These are phyloP conservation scores for Daldinia grandis DNA, from an alignment of 495 filamentous ascomycete genomes.

Conservation along the genomic window DNA sequence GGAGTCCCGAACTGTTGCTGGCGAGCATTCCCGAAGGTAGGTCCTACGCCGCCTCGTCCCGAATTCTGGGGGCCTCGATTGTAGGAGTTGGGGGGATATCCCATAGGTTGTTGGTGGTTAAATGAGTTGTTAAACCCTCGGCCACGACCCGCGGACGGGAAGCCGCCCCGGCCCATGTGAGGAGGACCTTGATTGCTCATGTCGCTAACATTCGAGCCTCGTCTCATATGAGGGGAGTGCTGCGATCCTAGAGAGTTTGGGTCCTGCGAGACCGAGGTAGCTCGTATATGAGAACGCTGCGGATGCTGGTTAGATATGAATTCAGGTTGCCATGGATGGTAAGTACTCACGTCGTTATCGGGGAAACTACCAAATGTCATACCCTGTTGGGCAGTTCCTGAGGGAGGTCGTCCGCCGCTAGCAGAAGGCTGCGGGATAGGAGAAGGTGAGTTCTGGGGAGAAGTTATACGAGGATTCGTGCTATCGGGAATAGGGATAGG, in stretches of 20 bases:
- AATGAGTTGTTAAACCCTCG: slow-evolving; percentile 66
- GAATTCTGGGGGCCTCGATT: slow-evolving; percentile 67
- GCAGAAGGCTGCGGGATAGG: slow-evolving; percentile 88
- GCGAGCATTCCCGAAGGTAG: slow-evolving; percentile 61
- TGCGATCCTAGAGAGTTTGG: slow-evolving; percentile 69
- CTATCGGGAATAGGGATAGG: slow-evolving; percentile 70
- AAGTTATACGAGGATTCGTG: slow-evolving; percentile 70
- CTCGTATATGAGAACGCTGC: slow-evolving; percentile 66
- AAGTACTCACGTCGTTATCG: slow-evolving; percentile 73
- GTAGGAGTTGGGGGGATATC: slow-evolving; percentile 68
- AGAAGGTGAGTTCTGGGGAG: slow-evolving; percentile 80
- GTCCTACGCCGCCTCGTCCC: slow-evolving; percentile 71
- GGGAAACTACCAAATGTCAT: slow-evolving; percentile 85
- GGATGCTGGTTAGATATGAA: slow-evolving; percentile 45
- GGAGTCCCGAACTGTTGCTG: slow-evolving; percentile 41
- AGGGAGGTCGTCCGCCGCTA: slow-evolving; percentile 84
- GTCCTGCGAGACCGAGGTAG: slow-evolving; percentile 60
- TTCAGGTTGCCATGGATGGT: background rate
- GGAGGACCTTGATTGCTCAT: slow-evolving; percentile 71
- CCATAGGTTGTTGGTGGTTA: slow-evolving; percentile 63
- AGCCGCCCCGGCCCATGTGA: slow-evolving; percentile 52
- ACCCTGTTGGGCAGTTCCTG: slow-evolving; percentile 69
- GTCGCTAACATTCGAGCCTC: slow-evolving; percentile 82
- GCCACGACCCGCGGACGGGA: slow-evolving; percentile 65
- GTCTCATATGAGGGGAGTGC: slow-evolving; percentile 72